Percentiles rank a stretch among this genome's conserved stretches.
These are phyloP conservation scores for Trichoderma oligosporum DNA, from an alignment of 2,329 filamentous ascomycete species.

Conservation along the genomic window DNA sequence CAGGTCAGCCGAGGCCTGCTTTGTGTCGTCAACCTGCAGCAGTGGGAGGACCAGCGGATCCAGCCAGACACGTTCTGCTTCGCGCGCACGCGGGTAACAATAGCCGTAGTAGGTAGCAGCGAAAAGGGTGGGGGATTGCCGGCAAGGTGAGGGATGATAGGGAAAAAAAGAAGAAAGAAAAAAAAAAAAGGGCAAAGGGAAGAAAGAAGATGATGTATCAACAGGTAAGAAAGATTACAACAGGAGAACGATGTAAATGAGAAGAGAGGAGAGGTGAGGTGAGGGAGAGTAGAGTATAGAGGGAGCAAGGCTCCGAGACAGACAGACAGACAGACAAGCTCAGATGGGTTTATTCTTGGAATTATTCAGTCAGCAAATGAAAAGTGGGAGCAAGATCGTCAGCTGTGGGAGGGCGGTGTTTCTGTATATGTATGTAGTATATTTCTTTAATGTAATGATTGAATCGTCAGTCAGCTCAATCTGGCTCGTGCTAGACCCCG, in stretches of 20 bases:
- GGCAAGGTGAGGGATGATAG: background rate
- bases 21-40: slow-evolving; percentile 28
- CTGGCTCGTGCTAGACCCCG: slow-evolving; percentile 8
- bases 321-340: background rate
- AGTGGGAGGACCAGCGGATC: slow-evolving; percentile 15
- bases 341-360: slow-evolving; percentile 4
- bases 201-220: background rate
- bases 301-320: background rate
- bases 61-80: slow-evolving; percentile 18
- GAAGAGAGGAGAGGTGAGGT: background rate
- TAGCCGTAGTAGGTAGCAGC: slow-evolving; percentile 15
- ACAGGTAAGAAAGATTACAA: background rate
- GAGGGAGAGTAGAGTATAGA: background rate
- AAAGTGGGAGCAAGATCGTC: slow-evolving; percentile 5
- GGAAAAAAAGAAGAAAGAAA: background rate
- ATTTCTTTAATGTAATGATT: too few relatives aligned
- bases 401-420: slow-evolving; percentile 10
- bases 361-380: too few relatives aligned
- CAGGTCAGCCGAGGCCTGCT: slow-evolving; percentile 21
- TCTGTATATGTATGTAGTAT: slow-evolving; percentile 6
- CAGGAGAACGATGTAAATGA: background rate
- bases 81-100: slow-evolving; percentile 17
- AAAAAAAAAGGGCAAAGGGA: background rate
- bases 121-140: slow-evolving; percentile 1
- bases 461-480: slow-evolving; percentile 8